Base-by-base conservation (phyloP, 129 eudicot species). In the Ambrosia artemisiifolia region DNA sequence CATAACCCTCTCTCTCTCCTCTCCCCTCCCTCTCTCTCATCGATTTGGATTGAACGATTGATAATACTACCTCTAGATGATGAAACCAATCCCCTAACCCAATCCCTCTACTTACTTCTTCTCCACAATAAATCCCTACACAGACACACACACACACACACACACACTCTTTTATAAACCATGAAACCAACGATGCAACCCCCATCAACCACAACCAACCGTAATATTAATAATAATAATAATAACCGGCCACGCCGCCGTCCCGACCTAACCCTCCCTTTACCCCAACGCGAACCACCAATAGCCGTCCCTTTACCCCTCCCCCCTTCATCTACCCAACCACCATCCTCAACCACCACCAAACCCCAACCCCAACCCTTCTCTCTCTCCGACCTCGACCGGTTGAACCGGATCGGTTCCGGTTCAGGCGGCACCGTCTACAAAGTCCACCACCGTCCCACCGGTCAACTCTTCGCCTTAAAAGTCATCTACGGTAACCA, bases 371-470 rank as follows among this genome's bases (percentile, higher is more conserved):
- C 11, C 7, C 44, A 40, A 40, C 40, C 69, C 69, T 11, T 90
- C 5, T 68, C 64, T 72, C 68, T 88, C 77, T 80, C 92, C 16
- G 92, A 88, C 13, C 82, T 91, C 16, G 88, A 88, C 75, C 85
- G 90, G 0, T 46, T 83, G 72, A 88, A 83, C 85, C 81, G 97
- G 14, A 85, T 91, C 85, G 97, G 97, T 4, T 77, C 83, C 73
- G 97, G 97, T 65, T 72, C 81, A 73, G 97, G 96, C 57, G 97
- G 97, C n/a, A 91, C 95, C 1, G 96, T 91, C 50, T 91, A 91
- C 66, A 88, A 91, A 59, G 97, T 88, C 67, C 62, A 77, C 53
- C 96, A 91, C 85, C 93, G 93, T 2, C 87, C 96, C 12, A 72
- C 96, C 28, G 81, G 84, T 1, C 76, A 59, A 19, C 28, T 71